Conservation (phyloP, 129 eudicot genomes). For the Artemisia annua region DNA sequence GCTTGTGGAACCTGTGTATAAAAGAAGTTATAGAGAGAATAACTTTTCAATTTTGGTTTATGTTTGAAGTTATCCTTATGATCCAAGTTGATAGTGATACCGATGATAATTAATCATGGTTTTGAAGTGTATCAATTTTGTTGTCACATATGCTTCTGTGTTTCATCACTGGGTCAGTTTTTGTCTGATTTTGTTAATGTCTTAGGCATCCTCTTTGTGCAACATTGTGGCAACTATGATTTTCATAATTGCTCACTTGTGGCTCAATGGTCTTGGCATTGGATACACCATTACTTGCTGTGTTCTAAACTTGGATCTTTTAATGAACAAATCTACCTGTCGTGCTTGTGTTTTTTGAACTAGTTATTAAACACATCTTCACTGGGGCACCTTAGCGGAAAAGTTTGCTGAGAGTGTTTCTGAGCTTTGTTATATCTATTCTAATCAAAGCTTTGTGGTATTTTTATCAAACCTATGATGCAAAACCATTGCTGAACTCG, state of each 20-base stretch:
- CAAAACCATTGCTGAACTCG: too few species aligned
- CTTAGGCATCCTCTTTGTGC: not conserved
- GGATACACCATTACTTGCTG: too few species aligned
- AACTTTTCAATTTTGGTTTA: not conserved
- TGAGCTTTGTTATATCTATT: too few species aligned
- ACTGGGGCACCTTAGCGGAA: too few species aligned
- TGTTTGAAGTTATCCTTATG: not conserved
- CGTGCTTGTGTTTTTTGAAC: too few species aligned
- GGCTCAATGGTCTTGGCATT: not conserved
- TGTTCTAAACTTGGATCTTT: too few species aligned
- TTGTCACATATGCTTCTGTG: not conserved
- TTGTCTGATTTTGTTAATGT: constrained; percentile 3
- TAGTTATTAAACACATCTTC: too few species aligned
- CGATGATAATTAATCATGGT: not conserved
- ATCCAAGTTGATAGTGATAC: not conserved
- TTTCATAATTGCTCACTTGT: not conserved
- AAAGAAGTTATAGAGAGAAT: not conserved
- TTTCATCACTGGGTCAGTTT: not conserved
- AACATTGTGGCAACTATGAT: not conserved
- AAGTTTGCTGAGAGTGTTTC: too few species aligned
- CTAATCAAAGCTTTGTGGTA: too few species aligned
- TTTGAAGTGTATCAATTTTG: not conserved
- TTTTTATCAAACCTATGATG: too few species aligned
- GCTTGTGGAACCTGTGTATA: not conserved
- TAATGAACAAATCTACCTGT: too few species aligned